A percentile compares a stretch with the other conserved stretches of the same genome.
Conservation (phyloP, 306 rosid genomes). For the Astragalus glycyphyllos region DNA sequence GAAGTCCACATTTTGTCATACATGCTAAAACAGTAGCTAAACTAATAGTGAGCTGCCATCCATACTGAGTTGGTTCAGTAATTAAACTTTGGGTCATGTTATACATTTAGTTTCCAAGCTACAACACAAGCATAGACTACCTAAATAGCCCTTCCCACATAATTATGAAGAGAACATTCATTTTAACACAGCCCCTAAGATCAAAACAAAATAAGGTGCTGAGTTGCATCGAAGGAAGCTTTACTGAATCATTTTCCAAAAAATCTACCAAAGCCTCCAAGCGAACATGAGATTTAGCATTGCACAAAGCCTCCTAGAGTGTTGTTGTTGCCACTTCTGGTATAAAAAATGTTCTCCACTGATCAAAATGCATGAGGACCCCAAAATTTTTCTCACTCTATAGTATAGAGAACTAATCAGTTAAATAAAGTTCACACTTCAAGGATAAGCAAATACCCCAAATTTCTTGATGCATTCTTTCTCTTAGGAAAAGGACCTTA, state of each 20-base stretch:
- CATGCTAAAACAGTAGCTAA: no score
- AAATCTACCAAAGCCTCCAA: slow-evolving; percentile 7
- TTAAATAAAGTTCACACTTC: background rate
- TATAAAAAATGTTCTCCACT: background rate
- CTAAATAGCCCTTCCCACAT: background rate
- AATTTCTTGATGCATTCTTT: slow-evolving; percentile 26
- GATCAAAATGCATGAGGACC: slow-evolving; percentile 2
- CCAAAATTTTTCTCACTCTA: background rate
- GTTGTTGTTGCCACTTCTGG: background rate
- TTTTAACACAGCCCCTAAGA: background rate
- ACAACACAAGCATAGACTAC: slow-evolving; percentile 6
- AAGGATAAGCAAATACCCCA: slow-evolving; percentile 14
- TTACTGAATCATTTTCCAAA: slow-evolving; percentile 29
- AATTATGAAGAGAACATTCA: background rate
- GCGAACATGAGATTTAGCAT: background rate
- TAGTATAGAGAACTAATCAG: background rate
- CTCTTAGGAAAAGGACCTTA: background rate
- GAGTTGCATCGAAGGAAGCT: slow-evolving; percentile 3
- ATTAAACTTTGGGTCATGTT: slow-evolving; percentile 5
- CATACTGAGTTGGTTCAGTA: slow-evolving; percentile 2
- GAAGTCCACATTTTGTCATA: no score
- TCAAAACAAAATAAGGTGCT: slow-evolving; percentile 4
- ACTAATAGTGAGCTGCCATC: background rate
- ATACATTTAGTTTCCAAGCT: slow-evolving; percentile 14
- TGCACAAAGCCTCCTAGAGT: slow-evolving; percentile 14